Base-by-base conservation (phyloP, 1,284 basidiomycete species). In the Kalmanozyma brasiliensis region DNA sequence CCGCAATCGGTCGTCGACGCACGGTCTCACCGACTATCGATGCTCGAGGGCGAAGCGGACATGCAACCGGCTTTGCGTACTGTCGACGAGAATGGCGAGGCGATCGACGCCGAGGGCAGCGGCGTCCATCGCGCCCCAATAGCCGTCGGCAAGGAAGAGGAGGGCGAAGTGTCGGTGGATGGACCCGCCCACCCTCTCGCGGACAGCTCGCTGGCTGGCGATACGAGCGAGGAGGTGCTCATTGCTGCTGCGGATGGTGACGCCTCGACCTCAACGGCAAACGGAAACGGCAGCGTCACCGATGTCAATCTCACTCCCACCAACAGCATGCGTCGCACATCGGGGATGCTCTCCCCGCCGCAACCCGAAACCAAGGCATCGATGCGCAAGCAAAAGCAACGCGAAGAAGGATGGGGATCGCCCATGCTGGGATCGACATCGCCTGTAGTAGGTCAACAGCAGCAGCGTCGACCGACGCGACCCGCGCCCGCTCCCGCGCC, bases 301-400 rank as follows among this genome's bases (percentile, higher is more conserved):
- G 62, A 57, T 35, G 36, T 26, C 35, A 58, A 51, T 23, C 26
- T 64, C 36, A 70, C 61, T 4, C 62, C 67, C 7, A 64, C 62
- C 43, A 61, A 58, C 46, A 60, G 63, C 52, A 58, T 53, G 8
- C 61, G 49, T 32, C 51, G 48, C 24, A 49, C 64, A 6, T 53
- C 48, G 11, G 55, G 55, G 14, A 58, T 65, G 61, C 53, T 68
- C 14, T 66, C 61, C 6, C 61, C 63, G 2, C 64, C 67, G 1
- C 37, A 63, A 24, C 59, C 67, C 22, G 59, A 73, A 46, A 68
- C 56, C 29, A 73, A 70, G 41, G 73, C 72, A 7, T 72, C 73
- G 46, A 30, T 67, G 41, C 52, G 59, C 43, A 74, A 73, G 61
- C 74, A 77, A 26, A 78, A 77, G 60, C 72, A 73, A 52, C 59